Conservation (phyloP, 2,329 filamentous ascomycete genomes). For the Clonostachys sp. region DNA sequence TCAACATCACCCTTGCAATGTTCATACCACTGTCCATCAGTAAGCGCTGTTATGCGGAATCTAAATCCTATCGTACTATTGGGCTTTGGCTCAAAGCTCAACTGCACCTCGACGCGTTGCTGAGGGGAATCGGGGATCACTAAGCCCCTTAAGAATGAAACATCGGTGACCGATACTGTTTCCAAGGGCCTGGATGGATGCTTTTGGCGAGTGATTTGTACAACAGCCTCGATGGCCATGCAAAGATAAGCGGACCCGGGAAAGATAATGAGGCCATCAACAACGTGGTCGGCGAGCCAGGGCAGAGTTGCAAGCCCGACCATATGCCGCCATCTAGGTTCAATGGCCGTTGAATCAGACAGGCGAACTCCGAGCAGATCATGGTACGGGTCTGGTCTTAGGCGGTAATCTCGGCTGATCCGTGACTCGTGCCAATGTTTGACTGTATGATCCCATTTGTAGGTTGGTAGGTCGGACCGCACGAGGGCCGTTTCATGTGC, state of each 20-base stretch:
- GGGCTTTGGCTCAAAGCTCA: too few relatives aligned
- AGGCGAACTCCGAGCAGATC: conserved; percentile 41
- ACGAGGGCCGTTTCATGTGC: conserved; percentile 25
- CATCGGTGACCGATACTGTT: too few relatives aligned
- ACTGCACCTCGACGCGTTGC: too few relatives aligned
- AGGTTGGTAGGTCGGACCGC: conserved; percentile 21
- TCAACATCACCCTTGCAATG: too few relatives aligned
- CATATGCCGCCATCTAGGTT: conserved; percentile 42
- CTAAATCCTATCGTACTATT: too few relatives aligned
- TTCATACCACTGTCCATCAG: too few relatives aligned
- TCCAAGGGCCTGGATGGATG: too few relatives aligned
- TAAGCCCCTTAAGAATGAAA: too few relatives aligned
- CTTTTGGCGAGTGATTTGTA: conserved; percentile 14
- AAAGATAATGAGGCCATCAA: conserved; percentile 52
- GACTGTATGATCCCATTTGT: conserved; percentile 27
- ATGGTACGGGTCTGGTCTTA: conserved; percentile 24
- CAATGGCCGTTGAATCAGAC: conserved; percentile 31
- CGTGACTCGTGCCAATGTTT: conserved; percentile 24
- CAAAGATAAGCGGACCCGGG: conserved; percentile 47
- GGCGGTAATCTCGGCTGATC: conserved; percentile 17
- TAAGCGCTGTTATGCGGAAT: too few relatives aligned
- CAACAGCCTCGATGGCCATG: conserved; percentile 43
- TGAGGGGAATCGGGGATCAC: too few relatives aligned
- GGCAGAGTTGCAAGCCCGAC: conserved; percentile 43
- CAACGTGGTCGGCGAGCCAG: conserved; percentile 53